Evolutionary conservation across 371 early-diverging fungal genomes (phyloP).

Genomic region (Mucor lusitanicus): DNA sequence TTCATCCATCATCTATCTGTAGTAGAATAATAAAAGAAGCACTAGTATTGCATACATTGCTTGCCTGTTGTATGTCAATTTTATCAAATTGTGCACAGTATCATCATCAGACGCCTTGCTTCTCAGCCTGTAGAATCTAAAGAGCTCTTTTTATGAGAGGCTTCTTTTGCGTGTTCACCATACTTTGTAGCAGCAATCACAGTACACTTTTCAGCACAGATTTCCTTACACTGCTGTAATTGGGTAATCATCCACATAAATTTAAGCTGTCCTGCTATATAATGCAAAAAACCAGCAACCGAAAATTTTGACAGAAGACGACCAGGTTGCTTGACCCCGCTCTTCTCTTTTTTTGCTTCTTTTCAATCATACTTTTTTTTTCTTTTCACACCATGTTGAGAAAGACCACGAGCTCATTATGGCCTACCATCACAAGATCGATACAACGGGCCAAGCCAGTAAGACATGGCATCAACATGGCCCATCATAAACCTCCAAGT

Average conservation of each 20-base stretch:
- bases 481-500: not conserved
- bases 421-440: not conserved
- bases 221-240: no score
- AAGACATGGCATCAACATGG: not conserved
- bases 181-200: no score
- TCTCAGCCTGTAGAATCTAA: no score
- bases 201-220: no score
- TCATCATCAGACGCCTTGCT: no score
- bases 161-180: no score
- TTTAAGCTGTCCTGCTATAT: not conserved
- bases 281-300: not conserved
- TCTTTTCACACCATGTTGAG: not conserved
- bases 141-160: no score
- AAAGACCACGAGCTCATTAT: not conserved
- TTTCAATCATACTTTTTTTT: not conserved
- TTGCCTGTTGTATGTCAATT: no score
- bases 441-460: not conserved
- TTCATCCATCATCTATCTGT: not conserved
- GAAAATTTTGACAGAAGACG: not conserved
- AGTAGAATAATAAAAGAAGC: not conserved
- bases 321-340: conserved; percentile 7
- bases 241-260: not conserved
- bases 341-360: not conserved
- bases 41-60: no score
- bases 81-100: no score